Conservation (phyloP, 768 basidiomycete genomes). For the Asterophora lycoperdoides region DNA sequence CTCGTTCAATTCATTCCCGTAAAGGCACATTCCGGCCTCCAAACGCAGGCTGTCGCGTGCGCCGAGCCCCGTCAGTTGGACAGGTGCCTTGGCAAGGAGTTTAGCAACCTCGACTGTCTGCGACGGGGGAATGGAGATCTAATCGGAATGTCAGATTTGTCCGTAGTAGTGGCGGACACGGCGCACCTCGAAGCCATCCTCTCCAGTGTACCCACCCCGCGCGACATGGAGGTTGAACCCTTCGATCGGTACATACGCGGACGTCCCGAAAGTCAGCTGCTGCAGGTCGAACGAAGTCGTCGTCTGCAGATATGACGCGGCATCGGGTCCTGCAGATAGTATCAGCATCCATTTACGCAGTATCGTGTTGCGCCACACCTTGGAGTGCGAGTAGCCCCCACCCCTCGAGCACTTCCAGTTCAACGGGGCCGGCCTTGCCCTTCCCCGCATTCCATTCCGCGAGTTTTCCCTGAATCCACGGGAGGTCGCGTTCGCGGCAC, state of each 20-base stretch:
- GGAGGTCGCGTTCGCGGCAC: slow-evolving; percentile 72
- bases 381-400: slow-evolving; percentile 92
- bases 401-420: slow-evolving; percentile 73
- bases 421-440: slow-evolving; percentile 58
- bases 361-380: slow-evolving; percentile 44
- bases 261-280: slow-evolving; percentile 78
- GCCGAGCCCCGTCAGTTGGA: slow-evolving; percentile 85
- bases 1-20: slow-evolving; percentile 93
- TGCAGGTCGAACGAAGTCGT: slow-evolving; percentile 72
- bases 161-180: background rate
- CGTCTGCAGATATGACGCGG: slow-evolving; percentile 73
- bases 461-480: slow-evolving; percentile 68
- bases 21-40: slow-evolving; percentile 96
- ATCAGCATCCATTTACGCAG: background rate
- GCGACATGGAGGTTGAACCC: slow-evolving; percentile 83
- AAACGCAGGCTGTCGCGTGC: slow-evolving; percentile 91
- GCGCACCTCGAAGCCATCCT: slow-evolving; percentile 92
- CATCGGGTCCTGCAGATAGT: slow-evolving; percentile 62
- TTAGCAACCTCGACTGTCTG: slow-evolving; percentile 70
- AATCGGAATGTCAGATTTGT: background rate
- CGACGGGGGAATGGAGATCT: slow-evolving; percentile 88
- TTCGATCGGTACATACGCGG: slow-evolving; percentile 75
- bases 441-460: slow-evolving; percentile 71
- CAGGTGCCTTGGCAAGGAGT: slow-evolving; percentile 56
- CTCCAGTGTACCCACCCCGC: slow-evolving; percentile 95